Base-by-base conservation (phyloP, 148 eudicot genomes). In the Diospyros kaki region DNA sequence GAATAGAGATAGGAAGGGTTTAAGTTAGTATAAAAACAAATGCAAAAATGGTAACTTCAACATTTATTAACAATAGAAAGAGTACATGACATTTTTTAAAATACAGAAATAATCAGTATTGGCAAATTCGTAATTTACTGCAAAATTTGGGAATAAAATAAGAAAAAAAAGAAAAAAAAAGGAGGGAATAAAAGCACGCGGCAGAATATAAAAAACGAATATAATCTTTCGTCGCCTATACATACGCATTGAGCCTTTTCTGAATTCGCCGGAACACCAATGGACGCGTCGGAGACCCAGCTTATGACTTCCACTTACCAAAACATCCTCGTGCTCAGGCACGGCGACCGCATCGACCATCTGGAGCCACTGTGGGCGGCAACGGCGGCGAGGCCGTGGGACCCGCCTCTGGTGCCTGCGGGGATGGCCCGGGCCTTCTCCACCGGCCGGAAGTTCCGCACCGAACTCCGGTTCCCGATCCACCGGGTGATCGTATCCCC, bases 281-380 rank as follows among this genome's bases (percentile, higher is more conserved):
- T 66, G 65, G 71, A 43, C 48, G 45, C 75, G 13, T 18, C 43
- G 14, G 9, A 6, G 3, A 13, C 48, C 68, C 66, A 9, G 66
- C 2, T 40, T 9, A 12, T 38, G 1, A 38, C 4, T 56, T 79
- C 18, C 28, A 28, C 28, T 28, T 61, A 64, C 76, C 98, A 94
- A 64, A 81, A 92, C 82, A 85, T 94, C 69, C 75, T 94, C 72
- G 87, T 94, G 15, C 89, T 94, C 96, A 79, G 98, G 44, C 98
- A 94, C 81, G 97, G 98, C 11, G 95, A 94, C 68, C 89, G 98
- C 12, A 78, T 83, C 18, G 98, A 94, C 84, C 92, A 94, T 83
- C 85, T 84, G 78, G 98, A 86, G 44, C 86, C 86, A 0, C 55
- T 44, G 9, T 94, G 97, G 98, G 73, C 84, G 15, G 52, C 69